Percentiles rank a stretch among this genome's conserved stretches.
These are phyloP conservation scores for Jatropha podagrica DNA, from an alignment of 441 rosid genomes.

Conservation along the genomic window DNA sequence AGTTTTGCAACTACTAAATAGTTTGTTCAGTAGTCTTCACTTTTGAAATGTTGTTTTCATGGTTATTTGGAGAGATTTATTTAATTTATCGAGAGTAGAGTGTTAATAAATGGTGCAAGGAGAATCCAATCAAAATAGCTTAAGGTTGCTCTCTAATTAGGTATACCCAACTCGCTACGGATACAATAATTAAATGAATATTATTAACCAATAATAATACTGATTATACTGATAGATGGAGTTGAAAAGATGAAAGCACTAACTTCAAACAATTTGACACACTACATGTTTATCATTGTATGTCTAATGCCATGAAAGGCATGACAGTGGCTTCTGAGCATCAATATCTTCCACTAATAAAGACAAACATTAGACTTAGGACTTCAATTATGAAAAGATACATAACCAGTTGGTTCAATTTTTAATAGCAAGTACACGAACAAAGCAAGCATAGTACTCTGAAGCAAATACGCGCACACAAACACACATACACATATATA, in stretches of 20 bases:
- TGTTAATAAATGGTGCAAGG: too few relatives aligned
- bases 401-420: conserved; percentile 16
- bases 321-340: neutral
- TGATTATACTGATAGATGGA: neutral
- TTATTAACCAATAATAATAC: neutral
- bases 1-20: too few relatives aligned
- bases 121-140: too few relatives aligned
- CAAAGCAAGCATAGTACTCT: conserved; percentile 18
- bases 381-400: neutral
- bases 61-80: too few relatives aligned
- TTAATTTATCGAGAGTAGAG: too few relatives aligned
- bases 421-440: conserved; percentile 6
- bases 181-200: too few relatives aligned
- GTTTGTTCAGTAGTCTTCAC: too few relatives aligned
- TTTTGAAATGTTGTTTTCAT: too few relatives aligned
- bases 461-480: neutral
- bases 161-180: too few relatives aligned
- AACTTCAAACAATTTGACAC: conserved; percentile 3
- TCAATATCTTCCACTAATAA: neutral
- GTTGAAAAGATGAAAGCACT: neutral
- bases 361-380: neutral
- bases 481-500: conserved; percentile 3
- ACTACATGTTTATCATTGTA: neutral
- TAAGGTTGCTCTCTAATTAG: too few relatives aligned
- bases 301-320: neutral